phyloP scores from a whole-genome alignment of 2,329 filamentous ascomycete species.

The Nemania sp. region DNA sequence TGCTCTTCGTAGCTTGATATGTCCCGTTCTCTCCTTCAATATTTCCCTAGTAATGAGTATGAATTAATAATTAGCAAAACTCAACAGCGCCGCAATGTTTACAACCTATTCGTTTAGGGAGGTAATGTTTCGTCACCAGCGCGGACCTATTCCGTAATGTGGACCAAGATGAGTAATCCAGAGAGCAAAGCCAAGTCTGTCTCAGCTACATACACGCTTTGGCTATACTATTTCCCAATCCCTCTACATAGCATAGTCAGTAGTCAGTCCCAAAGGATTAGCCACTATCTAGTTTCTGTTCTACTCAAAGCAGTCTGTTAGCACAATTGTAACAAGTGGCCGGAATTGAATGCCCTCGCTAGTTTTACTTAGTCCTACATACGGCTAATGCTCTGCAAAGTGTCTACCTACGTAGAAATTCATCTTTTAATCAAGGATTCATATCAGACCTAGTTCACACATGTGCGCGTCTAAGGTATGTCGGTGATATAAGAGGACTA shows the following conservation, averaged over 20 bases:
- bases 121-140: constrained; percentile 15
- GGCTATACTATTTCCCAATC: background rate
- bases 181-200: background rate
- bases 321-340: too few species aligned
- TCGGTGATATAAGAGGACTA: constrained; percentile 1
- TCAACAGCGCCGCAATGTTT: background rate
- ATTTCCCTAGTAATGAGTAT: background rate
- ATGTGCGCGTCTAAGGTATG: background rate
- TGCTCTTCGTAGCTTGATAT: background rate
- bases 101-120: background rate
- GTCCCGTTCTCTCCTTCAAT: background rate
- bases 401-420: background rate
- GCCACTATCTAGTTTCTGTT: too few species aligned
- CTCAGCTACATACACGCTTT: background rate
- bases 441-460: background rate
- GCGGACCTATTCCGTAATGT: constrained; percentile 15
- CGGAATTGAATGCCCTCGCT: background rate
- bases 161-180: constrained; percentile 19
- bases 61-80: background rate
- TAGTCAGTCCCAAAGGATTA: too few species aligned
- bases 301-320: too few species aligned
- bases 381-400: background rate
- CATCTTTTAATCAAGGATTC: background rate
- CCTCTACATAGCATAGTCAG: background rate
- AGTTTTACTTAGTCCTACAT: background rate